Conservation (phyloP, 2,329 filamentous ascomycete genomes). For the Simplicillium aogashimaense region DNA sequence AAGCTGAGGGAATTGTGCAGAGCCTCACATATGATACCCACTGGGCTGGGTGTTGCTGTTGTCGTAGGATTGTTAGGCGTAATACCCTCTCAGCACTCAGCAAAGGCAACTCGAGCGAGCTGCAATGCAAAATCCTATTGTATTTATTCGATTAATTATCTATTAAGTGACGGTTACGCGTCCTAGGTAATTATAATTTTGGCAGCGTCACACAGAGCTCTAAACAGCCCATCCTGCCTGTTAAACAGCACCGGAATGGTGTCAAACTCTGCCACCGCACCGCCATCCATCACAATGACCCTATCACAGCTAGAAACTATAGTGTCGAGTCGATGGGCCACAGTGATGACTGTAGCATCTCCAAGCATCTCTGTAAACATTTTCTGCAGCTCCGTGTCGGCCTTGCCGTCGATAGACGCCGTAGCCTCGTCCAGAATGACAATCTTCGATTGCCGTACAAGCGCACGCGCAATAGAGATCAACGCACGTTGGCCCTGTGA, state of each 20-base stretch:
- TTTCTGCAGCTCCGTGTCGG: constrained; percentile 4
- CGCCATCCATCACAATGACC: too few relatives aligned
- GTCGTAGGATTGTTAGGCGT: too few relatives aligned
- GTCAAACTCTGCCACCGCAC: neutral
- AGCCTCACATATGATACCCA: too few relatives aligned
- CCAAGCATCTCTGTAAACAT: constrained; percentile 3
- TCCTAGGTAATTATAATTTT: neutral
- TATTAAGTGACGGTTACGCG: too few relatives aligned
- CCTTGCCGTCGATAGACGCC: constrained; percentile 5
- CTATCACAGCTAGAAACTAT: constrained; percentile 4
- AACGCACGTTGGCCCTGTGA: constrained; percentile 8
- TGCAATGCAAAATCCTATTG: too few relatives aligned
- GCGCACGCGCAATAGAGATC: constrained; percentile 7
- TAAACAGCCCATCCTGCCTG: constrained; percentile 1
- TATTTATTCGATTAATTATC: too few relatives aligned
- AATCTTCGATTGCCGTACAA: constrained; percentile 6
- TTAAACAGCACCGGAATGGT: constrained; percentile 1
- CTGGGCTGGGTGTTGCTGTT: too few relatives aligned
- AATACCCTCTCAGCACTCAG: too few relatives aligned
- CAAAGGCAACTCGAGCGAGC: too few relatives aligned
- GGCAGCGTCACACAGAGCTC: constrained; percentile 2
- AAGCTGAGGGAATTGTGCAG: too few relatives aligned
- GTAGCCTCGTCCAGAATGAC: constrained; percentile 6
- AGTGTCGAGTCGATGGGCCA: constrained; percentile 11
- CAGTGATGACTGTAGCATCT: constrained; percentile 10